Evolutionary conservation across 169 alveolate genomes (phyloP), one percentile per base, ranked within the genome.

Genomic region (Babesia bovis): DNA sequence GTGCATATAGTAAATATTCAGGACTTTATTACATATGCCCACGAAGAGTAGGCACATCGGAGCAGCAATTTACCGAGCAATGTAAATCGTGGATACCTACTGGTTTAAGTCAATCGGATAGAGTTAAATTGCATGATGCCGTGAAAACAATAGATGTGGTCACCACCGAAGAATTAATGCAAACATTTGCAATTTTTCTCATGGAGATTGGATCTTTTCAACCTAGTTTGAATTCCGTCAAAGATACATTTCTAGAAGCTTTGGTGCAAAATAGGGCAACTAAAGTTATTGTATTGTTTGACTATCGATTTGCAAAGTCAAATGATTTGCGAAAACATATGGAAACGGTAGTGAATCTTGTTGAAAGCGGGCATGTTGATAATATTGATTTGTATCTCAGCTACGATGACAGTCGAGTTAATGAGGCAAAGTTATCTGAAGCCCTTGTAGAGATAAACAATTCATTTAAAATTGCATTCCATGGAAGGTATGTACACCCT

Each of bases 331-430:
- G 44, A 21, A n/a, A 21, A 23, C 51, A 61, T 68, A 33, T 52
- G 68, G 61, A 50, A 17, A 58, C 40, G 17, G 51, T 61, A 1
- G 26, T 28, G 47, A 2, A 74, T 1, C 57, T 72, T 3, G 35
- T 58, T 5, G 83, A 72, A 33, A 72, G 83, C 30, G 83, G 83
- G 3, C 63, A 61, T 26, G 25, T 19, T 56, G 38, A 38, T n/a
- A 72, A 72, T 10, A 7, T 61, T 3, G 26, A 61, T 21, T 19
- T 72, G 50, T 72, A 50, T 19, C 40, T 72, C 26, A 15, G 66
- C 67, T 72, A 60, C 35, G 55, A 49, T 32, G 73, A 60, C 0
- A 35, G n/a, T 23, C 19, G 12, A 15, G 4, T 15, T 15, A 28
- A n/a, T 0, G 66, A 33, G 4, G 63, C 25, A n/a, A 17, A 61